Base-by-base conservation (phyloP, 2,329 filamentous ascomycete genomes). In the Scedosporium dehoogii region DNA sequence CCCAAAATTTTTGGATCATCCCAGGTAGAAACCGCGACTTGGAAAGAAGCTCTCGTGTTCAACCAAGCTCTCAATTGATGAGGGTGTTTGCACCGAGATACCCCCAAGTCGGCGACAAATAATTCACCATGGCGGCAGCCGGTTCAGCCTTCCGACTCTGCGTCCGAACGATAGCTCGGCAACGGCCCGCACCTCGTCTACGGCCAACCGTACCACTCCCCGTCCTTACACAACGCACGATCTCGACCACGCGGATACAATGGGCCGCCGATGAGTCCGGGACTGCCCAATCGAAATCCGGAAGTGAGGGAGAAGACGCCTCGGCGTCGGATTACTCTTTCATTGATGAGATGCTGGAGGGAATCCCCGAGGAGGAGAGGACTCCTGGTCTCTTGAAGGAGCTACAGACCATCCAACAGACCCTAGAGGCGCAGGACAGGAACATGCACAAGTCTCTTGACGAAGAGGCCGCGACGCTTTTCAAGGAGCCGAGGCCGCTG, bases 61-160 rank as follows among this genome's bases (percentile, higher is more conserved):
- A 23, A 27, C 42, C 23, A n/a, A 61, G 23, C 48, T 21, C 44
- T 21, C 59, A 56, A 41, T 61, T 61, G 46, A 61, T 23, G 59
- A 55, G 48, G 59, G 59, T 61, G 33, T 61, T 48, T 29, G 9
- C 29, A 33, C 33, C 14, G n/a, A 41, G 48, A 55, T 55, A 59
- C 56, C 27, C 55, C 57, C 16, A 12, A 55, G 25, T 18, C 2
- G 38, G 18, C 55, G 6, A n/a, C 33, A 51, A 63, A 63, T 23
- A 33, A 48, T 55, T 62, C 65, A 66, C 62, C 27, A 77, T 77
- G 75, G 73, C 74, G 64, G 73, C 75, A 68, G 70, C 74, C 66
- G 73, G 73, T 63, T 70, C 68, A 66, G 73, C 73, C 67, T 69
- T 70, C 62, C 72, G 75, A 69, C 69, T 76, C 63, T 76, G 74